Evolutionary conservation across 176 grass and related monocot species (phyloP), one percentile per base, ranked within the genome.

Genomic region (Thalia dealbata): DNA sequence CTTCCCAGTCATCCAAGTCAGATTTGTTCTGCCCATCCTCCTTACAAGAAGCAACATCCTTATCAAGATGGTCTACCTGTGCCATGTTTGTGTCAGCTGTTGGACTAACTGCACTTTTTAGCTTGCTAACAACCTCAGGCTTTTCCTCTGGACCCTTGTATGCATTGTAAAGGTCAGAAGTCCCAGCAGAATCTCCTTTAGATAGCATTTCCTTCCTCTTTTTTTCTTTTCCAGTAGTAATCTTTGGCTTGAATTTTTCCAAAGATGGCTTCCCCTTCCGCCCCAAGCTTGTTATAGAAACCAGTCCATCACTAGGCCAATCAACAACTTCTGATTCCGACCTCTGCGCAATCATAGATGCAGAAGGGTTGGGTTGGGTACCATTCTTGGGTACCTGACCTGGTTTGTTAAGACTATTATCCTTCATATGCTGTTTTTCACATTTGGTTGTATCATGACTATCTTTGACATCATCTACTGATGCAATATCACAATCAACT

Each of bases 131-230:
- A 76, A 45, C 61, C 68, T 91, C 86, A 14, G 70, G 30, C 16
- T 82, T 89, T 77, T 96, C 92, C 66, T 96, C 82, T 24, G 89
- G 86, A 46, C 92, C 87, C 52, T 90, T 96, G 70, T 92, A 96
- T 65, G 92, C 92, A 78, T 88, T 96, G 73, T 96, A 96, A 81
- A 96, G 85, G 77, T 96, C 92, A 72, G 89, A 90, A 69, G 52
- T 80, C 64, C 89, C 92, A 7, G 89, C 92, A 23, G 92, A 89
- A 90, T 96, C 92, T 69, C 89, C 92, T 83, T 92, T 96, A 24
- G 84, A 87, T 64, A 90, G 87, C 75, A 96, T 87, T 85, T 96
- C 89, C 78, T 86, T 96, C 70, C 72, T 81, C 14, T 78, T 81
- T 73, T 90, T 92, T 78, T 75, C 92, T 50, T 69, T 96, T 13